These are phyloP conservation scores for Neonectria sp. DNA, from an alignment of 2,329 filamentous ascomycete genomes.

Conservation along the genomic window DNA sequence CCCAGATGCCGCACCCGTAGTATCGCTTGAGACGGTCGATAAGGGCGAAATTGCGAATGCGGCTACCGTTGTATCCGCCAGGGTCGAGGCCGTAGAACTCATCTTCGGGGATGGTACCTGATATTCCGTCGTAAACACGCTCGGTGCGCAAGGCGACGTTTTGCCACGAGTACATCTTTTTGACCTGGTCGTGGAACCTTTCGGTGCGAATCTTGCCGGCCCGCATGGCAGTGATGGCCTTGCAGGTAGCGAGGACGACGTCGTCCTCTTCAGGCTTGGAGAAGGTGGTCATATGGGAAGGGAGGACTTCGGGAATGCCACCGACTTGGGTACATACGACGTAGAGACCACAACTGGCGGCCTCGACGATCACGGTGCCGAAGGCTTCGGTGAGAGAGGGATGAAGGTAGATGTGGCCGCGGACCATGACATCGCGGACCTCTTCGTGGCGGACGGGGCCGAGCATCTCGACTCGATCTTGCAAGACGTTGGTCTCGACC, in stretches of 20 bases:
- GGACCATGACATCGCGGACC: slow-evolving; percentile 96
- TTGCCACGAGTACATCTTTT: slow-evolving; percentile 99
- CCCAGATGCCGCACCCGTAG: slow-evolving; percentile 98
- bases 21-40: slow-evolving; percentile 97
- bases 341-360: slow-evolving; percentile 94
- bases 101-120: slow-evolving; percentile 85
- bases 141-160: slow-evolving; percentile 96
- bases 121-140: slow-evolving; percentile 94
- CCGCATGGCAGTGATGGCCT: slow-evolving; percentile 88
- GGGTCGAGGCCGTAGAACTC: slow-evolving; percentile 91
- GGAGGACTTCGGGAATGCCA: slow-evolving; percentile 96
- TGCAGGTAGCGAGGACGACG: slow-evolving; percentile 88
- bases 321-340: slow-evolving; percentile 97
- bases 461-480: slow-evolving; percentile 93
- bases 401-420: slow-evolving; percentile 96
- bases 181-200: slow-evolving; percentile 95
- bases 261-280: slow-evolving; percentile 98
- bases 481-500: slow-evolving; percentile 93
- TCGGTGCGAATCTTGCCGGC: slow-evolving; percentile 92
- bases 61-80: slow-evolving; percentile 77
- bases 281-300: slow-evolving; percentile 97
- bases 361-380: slow-evolving; percentile 97
- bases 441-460: slow-evolving; percentile 96
- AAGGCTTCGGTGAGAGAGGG: slow-evolving; percentile 97
- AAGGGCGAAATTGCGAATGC: slow-evolving; percentile 88